Evolutionary conservation across 2,329 filamentous ascomycete species (phyloP), one percentile per base, ranked within the genome.

Genomic region (Alternaria conjuncta): DNA sequence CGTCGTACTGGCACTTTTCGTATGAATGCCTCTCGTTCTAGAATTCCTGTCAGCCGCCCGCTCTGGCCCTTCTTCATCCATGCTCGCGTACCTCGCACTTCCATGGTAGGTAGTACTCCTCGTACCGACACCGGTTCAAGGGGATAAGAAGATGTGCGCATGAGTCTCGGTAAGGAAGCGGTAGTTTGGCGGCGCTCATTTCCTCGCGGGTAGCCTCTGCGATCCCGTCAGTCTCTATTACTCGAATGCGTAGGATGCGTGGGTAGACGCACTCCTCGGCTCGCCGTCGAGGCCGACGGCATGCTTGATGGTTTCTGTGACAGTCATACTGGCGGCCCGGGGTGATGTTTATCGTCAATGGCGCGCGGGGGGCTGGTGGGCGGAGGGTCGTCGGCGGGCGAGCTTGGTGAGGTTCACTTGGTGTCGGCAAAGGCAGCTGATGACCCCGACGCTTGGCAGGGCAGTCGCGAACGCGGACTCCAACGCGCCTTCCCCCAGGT

Each of bases 1-100:
- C 96, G 70, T 92, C 92, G 83, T 99, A 99, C 79, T 99, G 96
- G 88, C 96, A 99, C 83, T 98, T 98, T 82, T 99, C 96, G 86
- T 99, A 99, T 78, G 90, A 91, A 84, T 99, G 96, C 85, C 96
- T 88, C 86, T 99, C 96, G 81, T 94, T 90, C 96, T 98, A 79
- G 63, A 18, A 9, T 23, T 11, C 21, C 2, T 4, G 64, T 78
- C 59, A 76, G 72, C 63, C 55, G 5, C 23, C 41, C 32, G n/a
- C 54, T 26, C 18, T 44, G 5, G 23, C 32, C 57, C 23, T 49
- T 36, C 21, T 54, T 2, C 18, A 13, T 13, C 4, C n/a, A 30
- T 28, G 10, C 13, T 45, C 46, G 51, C 91, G 73, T 87, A 98
- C 96, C 88, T 92, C 89, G 82, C 96, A 99, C 87, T 97, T 97